Conservation (phyloP, 139 green algal species). For the Tetratostichococcus sp. region DNA sequence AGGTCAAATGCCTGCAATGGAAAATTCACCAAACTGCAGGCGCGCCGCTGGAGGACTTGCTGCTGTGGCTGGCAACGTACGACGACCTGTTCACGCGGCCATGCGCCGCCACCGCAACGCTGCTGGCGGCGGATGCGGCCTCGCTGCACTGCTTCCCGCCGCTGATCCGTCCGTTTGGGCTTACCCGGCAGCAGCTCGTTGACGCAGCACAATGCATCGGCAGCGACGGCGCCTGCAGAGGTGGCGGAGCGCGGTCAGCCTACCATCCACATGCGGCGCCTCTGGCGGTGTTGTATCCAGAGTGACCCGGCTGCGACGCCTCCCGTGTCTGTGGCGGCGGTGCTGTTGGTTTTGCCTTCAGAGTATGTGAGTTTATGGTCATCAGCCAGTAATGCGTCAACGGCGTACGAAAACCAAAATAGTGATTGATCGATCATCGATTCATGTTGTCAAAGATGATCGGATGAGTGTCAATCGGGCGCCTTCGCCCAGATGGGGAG, state of each 20-base stretch:
- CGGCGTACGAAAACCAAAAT: no score
- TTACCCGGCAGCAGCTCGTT: background rate
- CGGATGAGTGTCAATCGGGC: no score
- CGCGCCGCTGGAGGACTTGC: conserved; percentile 3
- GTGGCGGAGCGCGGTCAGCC: no score
- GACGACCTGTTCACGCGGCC: background rate
- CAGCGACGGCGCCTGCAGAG: background rate
- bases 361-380: no score
- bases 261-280: conserved; percentile 6
- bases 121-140: background rate
- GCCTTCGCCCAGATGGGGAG: no score
- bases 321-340: no score
- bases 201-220: background rate
- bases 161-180: background rate
- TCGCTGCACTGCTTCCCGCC: background rate
- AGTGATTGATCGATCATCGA: no score
- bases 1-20: no score
- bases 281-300: background rate
- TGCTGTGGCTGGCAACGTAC: conserved; percentile 7
- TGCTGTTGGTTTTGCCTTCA: no score
- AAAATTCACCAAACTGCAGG: background rate
- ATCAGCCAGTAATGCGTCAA: no score
- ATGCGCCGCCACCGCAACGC: background rate
- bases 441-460: no score
- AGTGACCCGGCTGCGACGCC: background rate